Percentiles rank a stretch among this genome's conserved stretches.
These are phyloP conservation scores for Boletales sp. DNA, from an alignment of 768 basidiomycete species.

Conservation along the genomic window DNA sequence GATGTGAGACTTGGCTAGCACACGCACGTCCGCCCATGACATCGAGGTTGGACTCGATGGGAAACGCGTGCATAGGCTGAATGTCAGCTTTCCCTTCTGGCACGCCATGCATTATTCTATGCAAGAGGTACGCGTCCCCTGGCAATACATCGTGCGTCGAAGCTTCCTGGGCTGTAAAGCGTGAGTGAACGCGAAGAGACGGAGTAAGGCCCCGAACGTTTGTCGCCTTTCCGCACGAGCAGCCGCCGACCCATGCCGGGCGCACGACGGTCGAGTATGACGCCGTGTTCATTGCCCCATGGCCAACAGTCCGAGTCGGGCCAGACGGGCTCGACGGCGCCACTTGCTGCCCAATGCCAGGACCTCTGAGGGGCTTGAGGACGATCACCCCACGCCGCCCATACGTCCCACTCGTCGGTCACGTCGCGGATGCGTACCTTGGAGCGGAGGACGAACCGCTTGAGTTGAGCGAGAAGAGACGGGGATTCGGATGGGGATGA, in stretches of 20 bases:
- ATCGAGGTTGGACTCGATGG: slow-evolving; percentile 94
- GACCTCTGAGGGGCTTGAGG: slow-evolving; percentile 36
- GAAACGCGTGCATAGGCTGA: slow-evolving; percentile 71
- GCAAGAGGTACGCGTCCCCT: slow-evolving; percentile 63
- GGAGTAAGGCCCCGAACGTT: slow-evolving; percentile 55
- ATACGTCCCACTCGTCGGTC: slow-evolving; percentile 74
- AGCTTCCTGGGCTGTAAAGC: slow-evolving; percentile 46
- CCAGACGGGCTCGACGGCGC: slow-evolving; percentile 79
- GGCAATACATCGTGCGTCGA: slow-evolving; percentile 53
- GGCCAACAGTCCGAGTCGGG: slow-evolving; percentile 43
- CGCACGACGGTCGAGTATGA: slow-evolving; percentile 62
- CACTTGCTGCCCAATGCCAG: slow-evolving; percentile 65
- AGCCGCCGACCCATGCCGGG: slow-evolving; percentile 76
- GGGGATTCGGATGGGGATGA: slow-evolving; percentile 54
- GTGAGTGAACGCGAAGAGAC: neutral
- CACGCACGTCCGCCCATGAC: slow-evolving; percentile 87
- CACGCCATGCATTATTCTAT: slow-evolving; percentile 78
- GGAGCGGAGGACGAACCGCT: slow-evolving; percentile 81
- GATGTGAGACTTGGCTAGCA: neutral
- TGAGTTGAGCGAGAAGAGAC: slow-evolving; percentile 66
- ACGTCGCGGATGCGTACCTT: slow-evolving; percentile 83
- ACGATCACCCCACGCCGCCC: slow-evolving; percentile 72
- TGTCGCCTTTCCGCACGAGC: slow-evolving; percentile 64
- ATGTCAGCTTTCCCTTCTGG: slow-evolving; percentile 86
- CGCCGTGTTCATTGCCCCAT: slow-evolving; percentile 55